A percentile compares a stretch with the other conserved stretches of the same genome.
phyloP scores from a whole-genome alignment of 805 yeast genomes.

The Metschnikowia aberdeeniae region DNA sequence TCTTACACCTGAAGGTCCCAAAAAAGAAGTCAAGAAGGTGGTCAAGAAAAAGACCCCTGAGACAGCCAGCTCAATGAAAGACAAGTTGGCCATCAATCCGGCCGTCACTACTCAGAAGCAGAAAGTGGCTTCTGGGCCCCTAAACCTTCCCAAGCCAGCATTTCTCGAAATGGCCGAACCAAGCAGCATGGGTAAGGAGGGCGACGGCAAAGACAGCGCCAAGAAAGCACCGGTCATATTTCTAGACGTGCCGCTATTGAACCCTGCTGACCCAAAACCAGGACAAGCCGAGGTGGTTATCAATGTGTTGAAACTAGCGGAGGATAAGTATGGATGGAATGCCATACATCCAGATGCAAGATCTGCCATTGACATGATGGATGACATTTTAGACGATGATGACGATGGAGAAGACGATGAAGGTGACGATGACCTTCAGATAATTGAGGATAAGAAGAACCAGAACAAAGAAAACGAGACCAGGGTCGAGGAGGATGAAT shows the following conservation, averaged over 20 bases:
- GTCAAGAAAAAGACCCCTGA: conserved; percentile 22
- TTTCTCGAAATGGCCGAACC: conserved; percentile 12
- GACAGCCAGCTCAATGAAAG: conserved; percentile 8
- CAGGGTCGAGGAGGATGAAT: conserved; percentile 37
- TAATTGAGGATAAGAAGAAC: conserved; percentile 12
- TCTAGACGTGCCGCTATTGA: conserved; percentile 48
- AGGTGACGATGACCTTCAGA: conserved; percentile 40
- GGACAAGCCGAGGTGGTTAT: conserved; percentile 63
- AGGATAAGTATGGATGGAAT: conserved; percentile 80
- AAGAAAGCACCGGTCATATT: conserved; percentile 46
- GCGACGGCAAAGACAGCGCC: conserved; percentile 11
- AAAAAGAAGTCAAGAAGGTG: conserved; percentile 9
- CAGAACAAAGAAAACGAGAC: conserved; percentile 22
- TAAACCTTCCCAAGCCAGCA: conserved; percentile 17
- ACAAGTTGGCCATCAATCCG: conserved; percentile 18
- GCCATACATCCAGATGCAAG: conserved; percentile 63
- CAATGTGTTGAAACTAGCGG: conserved; percentile 70
- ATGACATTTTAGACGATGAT: conserved; percentile 48
- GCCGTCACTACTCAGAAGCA: conserved; percentile 22
- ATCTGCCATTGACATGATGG: conserved; percentile 51
- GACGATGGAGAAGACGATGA: conserved; percentile 44
- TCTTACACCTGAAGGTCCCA: conserved; percentile 5
- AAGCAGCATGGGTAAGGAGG: conserved; percentile 6
- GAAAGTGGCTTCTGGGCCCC: conserved; percentile 5
- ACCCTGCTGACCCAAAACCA: conserved; percentile 45